Percentiles rank a stretch among this genome's conserved stretches.
These are phyloP conservation scores for Kodamaea sagamina DNA, from an alignment of 805 yeast species.

Conservation along the genomic window DNA sequence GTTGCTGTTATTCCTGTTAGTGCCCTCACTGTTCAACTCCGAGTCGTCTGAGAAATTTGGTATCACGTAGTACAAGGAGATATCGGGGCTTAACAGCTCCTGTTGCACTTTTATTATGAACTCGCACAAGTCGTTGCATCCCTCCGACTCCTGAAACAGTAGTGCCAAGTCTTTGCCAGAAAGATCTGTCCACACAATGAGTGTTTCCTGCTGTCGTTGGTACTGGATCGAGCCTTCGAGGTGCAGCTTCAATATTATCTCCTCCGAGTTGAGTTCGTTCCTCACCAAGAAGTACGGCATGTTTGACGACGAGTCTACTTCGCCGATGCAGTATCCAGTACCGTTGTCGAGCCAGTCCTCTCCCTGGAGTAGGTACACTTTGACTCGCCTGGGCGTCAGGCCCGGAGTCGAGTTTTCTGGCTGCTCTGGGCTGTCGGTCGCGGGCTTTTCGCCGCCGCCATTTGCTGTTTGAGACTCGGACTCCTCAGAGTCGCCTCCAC, in stretches of 20 bases:
- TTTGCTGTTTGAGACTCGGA: too few species aligned
- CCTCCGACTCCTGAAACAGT: slow-evolving; percentile 88
- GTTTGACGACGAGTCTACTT: slow-evolving; percentile 39
- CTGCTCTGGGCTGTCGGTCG: slow-evolving; percentile 3
- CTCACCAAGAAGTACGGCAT: slow-evolving; percentile 68
- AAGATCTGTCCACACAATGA: slow-evolving; percentile 90
- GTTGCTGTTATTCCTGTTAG: slow-evolving; percentile 23
- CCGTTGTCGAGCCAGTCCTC: slow-evolving; percentile 92
- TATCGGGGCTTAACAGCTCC: slow-evolving; percentile 54
- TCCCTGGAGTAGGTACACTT: slow-evolving; percentile 80
- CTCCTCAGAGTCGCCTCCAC: not conserved
- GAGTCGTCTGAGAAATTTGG: slow-evolving; percentile 35
- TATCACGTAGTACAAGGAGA: slow-evolving; percentile 67
- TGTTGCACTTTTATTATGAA: slow-evolving; percentile 72
- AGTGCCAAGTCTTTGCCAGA: slow-evolving; percentile 77
- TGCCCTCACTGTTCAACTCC: slow-evolving; percentile 15
- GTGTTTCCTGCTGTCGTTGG: slow-evolving; percentile 91
- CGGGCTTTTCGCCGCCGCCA: not conserved
- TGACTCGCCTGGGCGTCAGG: slow-evolving; percentile 72
- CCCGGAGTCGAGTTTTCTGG: slow-evolving; percentile 11
- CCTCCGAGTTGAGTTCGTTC: slow-evolving; percentile 63
- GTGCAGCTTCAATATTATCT: slow-evolving; percentile 60
- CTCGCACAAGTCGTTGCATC: slow-evolving; percentile 82
- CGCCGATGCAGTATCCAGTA: slow-evolving; percentile 87
- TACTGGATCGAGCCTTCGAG: slow-evolving; percentile 79